phyloP scores from a whole-genome alignment of 495 filamentous ascomycete genomes.

The Penicillium lividum region DNA sequence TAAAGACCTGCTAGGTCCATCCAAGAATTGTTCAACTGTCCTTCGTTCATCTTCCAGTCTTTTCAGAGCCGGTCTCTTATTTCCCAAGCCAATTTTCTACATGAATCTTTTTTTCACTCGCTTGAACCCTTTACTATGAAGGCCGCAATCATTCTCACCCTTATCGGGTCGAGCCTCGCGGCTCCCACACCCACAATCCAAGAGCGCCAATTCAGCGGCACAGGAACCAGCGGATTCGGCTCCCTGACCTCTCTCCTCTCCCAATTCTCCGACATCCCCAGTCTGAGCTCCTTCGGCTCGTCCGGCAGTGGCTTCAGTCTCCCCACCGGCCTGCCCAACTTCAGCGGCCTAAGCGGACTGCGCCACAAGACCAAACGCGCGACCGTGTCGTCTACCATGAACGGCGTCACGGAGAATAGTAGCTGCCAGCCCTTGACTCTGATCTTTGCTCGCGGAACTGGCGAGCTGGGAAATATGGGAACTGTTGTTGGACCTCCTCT shows the following conservation, averaged over 20 bases:
- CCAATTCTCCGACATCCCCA: not conserved
- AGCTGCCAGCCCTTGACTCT: constrained; percentile 52
- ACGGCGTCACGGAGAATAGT: constrained; percentile 43
- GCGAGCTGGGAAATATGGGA: constrained; percentile 58
- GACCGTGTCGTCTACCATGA: constrained; percentile 14
- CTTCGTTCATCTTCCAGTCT: not conserved
- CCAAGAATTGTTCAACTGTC: not conserved
- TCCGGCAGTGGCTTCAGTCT: not conserved
- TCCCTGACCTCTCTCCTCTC: not conserved
- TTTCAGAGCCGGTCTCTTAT: constrained; percentile 26
- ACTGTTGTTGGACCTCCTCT: constrained; percentile 58
- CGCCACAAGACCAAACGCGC: not conserved
- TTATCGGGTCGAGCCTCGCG: constrained; percentile 25
- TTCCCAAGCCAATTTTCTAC: not conserved
- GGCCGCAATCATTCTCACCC: constrained; percentile 20
- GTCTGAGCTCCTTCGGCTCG: not conserved
- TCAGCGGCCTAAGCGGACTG: not conserved
- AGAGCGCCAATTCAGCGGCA: constrained; percentile 14
- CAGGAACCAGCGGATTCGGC: not conserved
- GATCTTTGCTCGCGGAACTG: constrained; percentile 61
- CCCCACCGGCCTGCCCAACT: no score
- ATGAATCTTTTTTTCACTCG: not conserved
- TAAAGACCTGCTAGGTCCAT: not conserved
- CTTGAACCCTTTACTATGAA: constrained; percentile 24
- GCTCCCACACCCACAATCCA: constrained; percentile 33